Base-by-base conservation (phyloP, 2,329 filamentous ascomycete genomes). In the Mariannaea elegans region DNA sequence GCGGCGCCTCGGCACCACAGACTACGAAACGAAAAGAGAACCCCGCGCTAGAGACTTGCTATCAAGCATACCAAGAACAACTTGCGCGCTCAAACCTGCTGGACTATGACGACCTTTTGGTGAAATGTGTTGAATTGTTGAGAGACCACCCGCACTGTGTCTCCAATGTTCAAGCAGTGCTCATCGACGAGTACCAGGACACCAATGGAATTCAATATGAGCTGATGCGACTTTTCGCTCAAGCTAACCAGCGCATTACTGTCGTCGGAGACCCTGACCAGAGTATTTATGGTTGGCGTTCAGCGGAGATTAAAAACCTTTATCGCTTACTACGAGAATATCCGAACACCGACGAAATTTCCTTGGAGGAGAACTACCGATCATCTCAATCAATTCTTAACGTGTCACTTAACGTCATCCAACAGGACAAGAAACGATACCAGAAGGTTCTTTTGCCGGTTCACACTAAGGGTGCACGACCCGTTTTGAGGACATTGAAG, bases 121-220 rank as follows among this genome's bases (percentile, higher is more conserved):
- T 97, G 13, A 87, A 88, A 67, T 97, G 94, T 65, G 90, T 91
- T 8, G 88, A 96, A 59, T 83, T 99, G 10, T 83, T 99, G 18
- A 84, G 83, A 59, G 80, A 82, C 18, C 85, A 91, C 65, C 92
- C 94, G 0, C 81, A 86, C 13, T 97, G 94, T 70, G 94, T 97
- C 3, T 89, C 89, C 13, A 97, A 97, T 67, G 88, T 99, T 16
- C 89, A 97, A 75, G 87, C 92, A 0, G 93, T 98, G 7, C 82
- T 99, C 44, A 96, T 99, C 63, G 94, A 99, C 73, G 94, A 99
- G 73, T 99, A 97, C 64, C 94, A 99, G 76, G 94, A 99, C 77
- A 98, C 94, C 7, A 99, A 98, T 72, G 86, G 92, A 18, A 89
- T 97, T 4, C 94, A 99, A 75, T 98, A 97, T 71, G 93, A 97